A percentile compares a stretch with the other conserved stretches of the same genome.
phyloP scores from a whole-genome alignment of 352 stramenopile species.

The Globisporangium viniferum region DNA sequence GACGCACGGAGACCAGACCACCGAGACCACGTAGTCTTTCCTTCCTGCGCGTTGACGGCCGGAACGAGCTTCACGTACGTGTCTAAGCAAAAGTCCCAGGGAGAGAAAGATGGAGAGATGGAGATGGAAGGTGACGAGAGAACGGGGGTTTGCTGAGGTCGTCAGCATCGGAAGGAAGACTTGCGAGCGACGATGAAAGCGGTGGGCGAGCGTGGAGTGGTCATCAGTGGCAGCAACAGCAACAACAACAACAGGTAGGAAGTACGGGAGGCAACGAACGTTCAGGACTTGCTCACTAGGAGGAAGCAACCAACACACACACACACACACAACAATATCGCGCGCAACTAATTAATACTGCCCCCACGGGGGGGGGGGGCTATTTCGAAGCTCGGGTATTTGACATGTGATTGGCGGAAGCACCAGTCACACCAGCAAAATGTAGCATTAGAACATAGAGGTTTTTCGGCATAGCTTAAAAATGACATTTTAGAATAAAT shows the following conservation, averaged over 20 bases:
- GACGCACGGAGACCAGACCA: conserved; percentile 20
- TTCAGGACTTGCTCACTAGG: conserved; percentile 19
- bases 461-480: neutral
- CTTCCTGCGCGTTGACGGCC: neutral
- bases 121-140: conserved; percentile 3
- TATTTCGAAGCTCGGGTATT: neutral
- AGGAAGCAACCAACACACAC: conserved; percentile 11
- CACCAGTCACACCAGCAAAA: neutral
- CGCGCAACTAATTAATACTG: conserved; percentile 13
- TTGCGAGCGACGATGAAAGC: neutral
- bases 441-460: neutral
- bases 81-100: neutral
- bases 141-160: neutral
- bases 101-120: neutral
- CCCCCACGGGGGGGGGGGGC: neutral
- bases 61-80: neutral
- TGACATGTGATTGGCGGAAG: conserved; percentile 5
- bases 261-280: conserved; percentile 11
- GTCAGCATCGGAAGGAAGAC: neutral
- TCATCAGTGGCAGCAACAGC: neutral
- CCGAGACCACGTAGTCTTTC: conserved; percentile 8
- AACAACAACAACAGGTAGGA: conserved; percentile 21
- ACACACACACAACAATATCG: neutral
- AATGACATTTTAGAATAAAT: neutral
- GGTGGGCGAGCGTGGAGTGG: neutral